Conservation (phyloP, 169 alveolate species). For the Plasmodium sp. region DNA sequence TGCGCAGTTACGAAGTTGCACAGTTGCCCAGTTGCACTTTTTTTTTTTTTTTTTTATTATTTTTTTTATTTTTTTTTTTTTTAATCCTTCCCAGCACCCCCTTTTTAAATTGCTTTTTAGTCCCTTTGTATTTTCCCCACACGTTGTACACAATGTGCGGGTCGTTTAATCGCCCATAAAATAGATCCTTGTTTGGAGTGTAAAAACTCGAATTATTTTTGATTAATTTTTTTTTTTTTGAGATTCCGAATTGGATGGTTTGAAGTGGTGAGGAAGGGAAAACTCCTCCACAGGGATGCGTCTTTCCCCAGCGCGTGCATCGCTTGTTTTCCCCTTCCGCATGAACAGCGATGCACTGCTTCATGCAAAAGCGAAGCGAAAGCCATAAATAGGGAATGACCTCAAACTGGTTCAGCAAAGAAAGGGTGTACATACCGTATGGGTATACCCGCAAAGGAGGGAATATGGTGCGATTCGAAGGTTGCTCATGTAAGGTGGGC, state of each 20-base stretch:
- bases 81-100: background rate
- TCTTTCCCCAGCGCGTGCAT: background rate
- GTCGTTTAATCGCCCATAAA: background rate
- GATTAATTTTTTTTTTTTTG: background rate
- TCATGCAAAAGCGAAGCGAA: background rate
- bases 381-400: background rate
- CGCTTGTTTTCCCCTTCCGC: background rate
- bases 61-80: background rate
- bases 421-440: background rate
- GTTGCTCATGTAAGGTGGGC: background rate
- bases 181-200: slow-evolving; percentile 4
- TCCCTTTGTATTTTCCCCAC: background rate
- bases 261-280: background rate
- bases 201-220: slow-evolving; percentile 9
- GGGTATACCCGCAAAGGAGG: background rate
- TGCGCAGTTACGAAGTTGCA: background rate
- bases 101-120: slow-evolving; percentile 1
- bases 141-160: background rate
- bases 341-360: background rate
- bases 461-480: background rate
- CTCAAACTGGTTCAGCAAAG: background rate
- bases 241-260: background rate
- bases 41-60: background rate
- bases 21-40: background rate
- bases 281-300: background rate